Evolutionary conservation across 75 land plant genomes (phyloP), one percentile per base, ranked within the genome.

Genomic region (Pinus tabuliformis): DNA sequence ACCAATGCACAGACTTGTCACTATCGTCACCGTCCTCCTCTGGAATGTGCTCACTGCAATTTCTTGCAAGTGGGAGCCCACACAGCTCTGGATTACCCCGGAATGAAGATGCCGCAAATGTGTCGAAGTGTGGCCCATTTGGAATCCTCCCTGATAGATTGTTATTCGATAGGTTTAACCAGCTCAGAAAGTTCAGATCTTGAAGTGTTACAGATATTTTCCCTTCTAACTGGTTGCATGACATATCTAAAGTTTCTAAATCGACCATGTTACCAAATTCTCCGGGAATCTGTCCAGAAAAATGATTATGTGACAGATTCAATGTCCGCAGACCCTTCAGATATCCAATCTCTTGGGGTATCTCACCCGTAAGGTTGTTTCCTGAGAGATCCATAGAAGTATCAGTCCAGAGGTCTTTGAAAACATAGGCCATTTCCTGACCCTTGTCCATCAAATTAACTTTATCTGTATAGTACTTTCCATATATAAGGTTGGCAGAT

Each of bases 181-280:
- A 33, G 3, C 20, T 39, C 5, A 73, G 28, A 21, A 0, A 21
- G 20, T 16, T 17, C 15, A 28, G 12, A 2, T 30, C 3, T 57
- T 18, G 15, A 21, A 73, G 24, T 26, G 24, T 30, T 9, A 24
- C 6, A 52, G 77, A n/a, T 33, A 76, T 45, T 2, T 14, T 26
- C 0, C 77, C 77, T 1, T 76, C 72, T 68, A 76, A 42, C 4
- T 61, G 62, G 13, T 76, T 76, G 12, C 61, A 56, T 33, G 68
- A 59, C 17, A 76, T 28, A 30, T 76, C 65, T 14, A 76, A 18
- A 13, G 54, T 16, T 4, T 76, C 54, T 26, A 76, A 1, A 18
- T 58, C 36, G 30, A 26, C 6, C 14, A 62, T 15, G 1, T 56
- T 62, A 6, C 77, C 45, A 18, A 76, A 60, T 2, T 6, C 17